Base-by-base conservation (phyloP, 441 rosid species). In the Hura crepitans region DNA sequence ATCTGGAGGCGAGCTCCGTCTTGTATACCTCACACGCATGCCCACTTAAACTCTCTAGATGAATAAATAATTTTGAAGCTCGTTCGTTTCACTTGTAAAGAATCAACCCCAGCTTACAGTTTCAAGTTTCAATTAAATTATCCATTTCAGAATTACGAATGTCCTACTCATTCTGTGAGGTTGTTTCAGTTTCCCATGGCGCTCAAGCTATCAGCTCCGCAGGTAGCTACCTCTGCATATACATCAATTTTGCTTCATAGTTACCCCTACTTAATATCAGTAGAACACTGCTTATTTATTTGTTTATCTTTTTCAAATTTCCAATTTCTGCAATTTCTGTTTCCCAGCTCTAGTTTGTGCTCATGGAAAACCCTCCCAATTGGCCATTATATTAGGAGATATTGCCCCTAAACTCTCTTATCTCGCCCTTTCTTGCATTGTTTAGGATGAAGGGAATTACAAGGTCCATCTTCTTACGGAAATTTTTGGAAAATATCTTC, bases 181-280 rank as follows among this genome's bases (percentile, higher is more conserved):
- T 74, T 50, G 28, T 17, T 65, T 60, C 45, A 49, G 66, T 69
- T 73, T 65, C 81, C n/a, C 69, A 84, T 78, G 87, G 78, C 77
- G 23, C 35, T 49, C 54, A 22, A 53, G 17, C 66, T 78, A 60
- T 79, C 77, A n/a, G 51, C 65, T 30, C 46, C 50, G 61, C 82
- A 67, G 39, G 66, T 79, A 39, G 74, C 66, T 68, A 72, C 76
- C 73, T 39, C 63, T 75, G 82, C 79, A 74, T 23, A 57, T 45
- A 39, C 30, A 27, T 6, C 1, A 20, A 1, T 49, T 9, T 31
- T 17, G 5, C 8, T 33, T 43, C 33, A 18, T 23, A 25, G 6
- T 49, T 3, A 13, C 2, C 25, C 8, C 12, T 42, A 9, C 46
- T 10, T 42, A 42, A 42, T 42, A 42, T 42, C 46, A 42, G 46